Conservation (phyloP, 2,329 filamentous ascomycete genomes). For the Ilyonectria mors-panacis region DNA sequence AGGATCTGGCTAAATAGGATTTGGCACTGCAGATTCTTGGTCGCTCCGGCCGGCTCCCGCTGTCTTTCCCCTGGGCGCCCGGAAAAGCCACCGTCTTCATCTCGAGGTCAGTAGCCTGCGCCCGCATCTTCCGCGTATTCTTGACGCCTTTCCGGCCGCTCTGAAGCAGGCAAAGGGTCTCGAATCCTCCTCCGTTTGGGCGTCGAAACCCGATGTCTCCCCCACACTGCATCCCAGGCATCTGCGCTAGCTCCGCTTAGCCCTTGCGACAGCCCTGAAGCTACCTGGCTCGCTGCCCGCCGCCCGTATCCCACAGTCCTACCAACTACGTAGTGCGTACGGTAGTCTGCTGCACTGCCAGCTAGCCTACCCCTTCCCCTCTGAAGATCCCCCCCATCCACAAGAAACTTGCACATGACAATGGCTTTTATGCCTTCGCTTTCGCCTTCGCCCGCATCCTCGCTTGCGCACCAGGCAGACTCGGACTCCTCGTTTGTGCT, state of each 20-base stretch:
- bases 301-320: not conserved
- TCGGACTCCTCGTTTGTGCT: constrained; percentile 9
- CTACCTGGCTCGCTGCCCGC: not conserved
- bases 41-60: not conserved
- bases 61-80: not conserved
- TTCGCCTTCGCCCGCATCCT: constrained; percentile 4
- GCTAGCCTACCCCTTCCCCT: constrained; percentile 7
- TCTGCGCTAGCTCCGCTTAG: constrained; percentile 7
- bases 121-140: not conserved
- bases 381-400: constrained; percentile 12
- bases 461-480: constrained; percentile 6
- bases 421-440: constrained; percentile 14
- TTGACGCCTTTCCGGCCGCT: not conserved
- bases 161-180: not conserved
- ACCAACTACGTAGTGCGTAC: constrained; percentile 5
- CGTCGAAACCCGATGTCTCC: not conserved
- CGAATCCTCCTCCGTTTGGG: not conserved
- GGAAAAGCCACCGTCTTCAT: constrained; percentile 1
- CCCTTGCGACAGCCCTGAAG: constrained; percentile 7
- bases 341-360: not conserved
- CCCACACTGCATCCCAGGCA: constrained; percentile 2
- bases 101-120: not conserved
- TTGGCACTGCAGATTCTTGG: not conserved
- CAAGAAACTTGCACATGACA: constrained; percentile 27
- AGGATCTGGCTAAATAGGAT: constrained; percentile 1